Evolutionary conservation across 2,329 filamentous ascomycete species (phyloP).

Genomic region (Fusarium globosum): DNA sequence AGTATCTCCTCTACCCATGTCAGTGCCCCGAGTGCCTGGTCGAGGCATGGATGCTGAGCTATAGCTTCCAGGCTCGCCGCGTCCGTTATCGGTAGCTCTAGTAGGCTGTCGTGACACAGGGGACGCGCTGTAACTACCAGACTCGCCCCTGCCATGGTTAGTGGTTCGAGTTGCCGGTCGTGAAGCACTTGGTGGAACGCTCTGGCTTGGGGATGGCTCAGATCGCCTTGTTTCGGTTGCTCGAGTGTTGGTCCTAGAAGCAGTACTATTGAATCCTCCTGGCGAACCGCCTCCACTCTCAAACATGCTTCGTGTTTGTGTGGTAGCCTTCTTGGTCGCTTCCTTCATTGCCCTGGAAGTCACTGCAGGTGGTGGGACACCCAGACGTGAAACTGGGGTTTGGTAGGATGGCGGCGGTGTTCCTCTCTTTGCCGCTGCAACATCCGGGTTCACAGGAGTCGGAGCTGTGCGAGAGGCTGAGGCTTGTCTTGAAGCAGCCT

Average conservation of each 20-base stretch:
- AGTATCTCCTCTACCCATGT: conserved; percentile 45
- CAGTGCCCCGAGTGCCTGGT: conserved; percentile 39
- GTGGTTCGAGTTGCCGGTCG: conserved; percentile 28
- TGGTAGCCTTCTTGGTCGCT: conserved; percentile 87
- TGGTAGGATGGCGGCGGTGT: conserved; percentile 87
- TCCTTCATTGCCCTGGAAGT: conserved; percentile 97
- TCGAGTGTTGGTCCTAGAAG: conserved; percentile 40
- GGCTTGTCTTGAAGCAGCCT: conserved; percentile 40
- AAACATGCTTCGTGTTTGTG: conserved; percentile 86
- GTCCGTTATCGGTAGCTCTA: conserved; percentile 29
- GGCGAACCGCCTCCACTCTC: conserved; percentile 52
- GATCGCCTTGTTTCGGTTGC: conserved; percentile 32
- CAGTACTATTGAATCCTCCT: conserved; percentile 43
- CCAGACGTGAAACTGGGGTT: conserved; percentile 77
- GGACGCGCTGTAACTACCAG: conserved; percentile 44
- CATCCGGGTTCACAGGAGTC: conserved; percentile 60
- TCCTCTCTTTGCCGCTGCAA: conserved; percentile 71
- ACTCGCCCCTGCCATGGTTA: conserved; percentile 35
- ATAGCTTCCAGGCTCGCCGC: conserved; percentile 46
- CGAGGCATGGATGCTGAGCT: conserved; percentile 40
- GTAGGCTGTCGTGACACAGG: conserved; percentile 54
- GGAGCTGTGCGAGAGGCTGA: conserved; percentile 62
- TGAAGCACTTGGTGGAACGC: conserved; percentile 24
- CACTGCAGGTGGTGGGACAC: conserved; percentile 89
- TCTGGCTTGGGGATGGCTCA: conserved; percentile 30